These are phyloP conservation scores for Nitzschia putrida DNA, from an alignment of 108 stramenopile genomes.

Conservation along the genomic window DNA sequence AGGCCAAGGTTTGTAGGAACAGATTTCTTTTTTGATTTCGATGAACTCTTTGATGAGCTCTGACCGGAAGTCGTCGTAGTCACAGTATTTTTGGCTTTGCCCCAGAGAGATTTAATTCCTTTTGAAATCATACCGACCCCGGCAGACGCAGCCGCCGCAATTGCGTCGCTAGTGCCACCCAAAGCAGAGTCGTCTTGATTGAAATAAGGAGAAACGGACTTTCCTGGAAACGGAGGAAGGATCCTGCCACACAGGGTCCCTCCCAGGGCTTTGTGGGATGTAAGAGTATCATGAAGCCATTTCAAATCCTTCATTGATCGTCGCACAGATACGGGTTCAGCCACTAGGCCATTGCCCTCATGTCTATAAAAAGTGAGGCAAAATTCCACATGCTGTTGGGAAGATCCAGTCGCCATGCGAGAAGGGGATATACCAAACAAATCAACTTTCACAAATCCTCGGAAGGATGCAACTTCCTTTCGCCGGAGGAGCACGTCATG, in stretches of 20 bases:
- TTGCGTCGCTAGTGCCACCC: conserved; percentile 55
- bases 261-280: conserved; percentile 70
- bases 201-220: neutral
- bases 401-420: conserved; percentile 15
- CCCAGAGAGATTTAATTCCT: conserved; percentile 69
- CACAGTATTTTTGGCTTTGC: conserved; percentile 32
- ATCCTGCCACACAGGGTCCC: conserved; percentile 85
- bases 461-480: conserved; percentile 1
- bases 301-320: conserved; percentile 78
- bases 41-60: neutral
- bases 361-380: conserved; percentile 40
- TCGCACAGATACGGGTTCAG: conserved; percentile 53
- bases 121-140: conserved; percentile 69
- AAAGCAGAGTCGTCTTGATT: conserved; percentile 29
- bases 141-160: conserved; percentile 45
- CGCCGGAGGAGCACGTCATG: conserved; percentile 49
- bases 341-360: neutral
- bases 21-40: conserved; percentile 16
- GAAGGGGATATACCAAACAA: conserved; percentile 36
- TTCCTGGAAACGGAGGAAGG: conserved; percentile 71
- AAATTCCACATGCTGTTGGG: conserved; percentile 46
- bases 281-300: conserved; percentile 82
- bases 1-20: conserved; percentile 7
- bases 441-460: conserved; percentile 34
- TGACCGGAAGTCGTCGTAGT: conserved; percentile 1